Conservation (phyloP, 805 yeast species). For the Hanseniaspora thailandica region DNA sequence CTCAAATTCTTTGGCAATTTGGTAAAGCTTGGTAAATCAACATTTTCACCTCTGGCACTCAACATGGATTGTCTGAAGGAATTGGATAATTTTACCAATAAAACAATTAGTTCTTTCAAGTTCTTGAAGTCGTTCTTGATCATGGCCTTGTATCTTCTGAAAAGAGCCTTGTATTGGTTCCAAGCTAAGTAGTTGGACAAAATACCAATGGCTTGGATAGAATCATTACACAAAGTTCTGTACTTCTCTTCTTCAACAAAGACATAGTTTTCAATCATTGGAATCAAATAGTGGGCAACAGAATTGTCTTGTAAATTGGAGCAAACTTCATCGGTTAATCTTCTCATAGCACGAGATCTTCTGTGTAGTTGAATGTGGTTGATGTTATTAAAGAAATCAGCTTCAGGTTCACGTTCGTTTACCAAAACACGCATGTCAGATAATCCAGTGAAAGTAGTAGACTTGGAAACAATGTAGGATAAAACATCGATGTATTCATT, state of each 20-base stretch:
- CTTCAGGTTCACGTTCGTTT: slow-evolving; percentile 64
- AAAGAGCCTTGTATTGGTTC: slow-evolving; percentile 68
- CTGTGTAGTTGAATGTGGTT: slow-evolving; percentile 75
- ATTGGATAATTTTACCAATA: slow-evolving; percentile 46
- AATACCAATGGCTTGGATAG: slow-evolving; percentile 49
- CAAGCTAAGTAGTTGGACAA: slow-evolving; percentile 52
- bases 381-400: slow-evolving; percentile 65
- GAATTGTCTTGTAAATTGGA: slow-evolving; percentile 39
- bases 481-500: slow-evolving; percentile 59
- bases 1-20: slow-evolving; percentile 30
- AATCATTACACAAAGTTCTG: slow-evolving; percentile 52
- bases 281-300: slow-evolving; percentile 70
- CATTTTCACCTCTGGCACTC: slow-evolving; percentile 19
- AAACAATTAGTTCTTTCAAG: slow-evolving; percentile 45
- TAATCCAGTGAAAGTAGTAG: slow-evolving; percentile 39
- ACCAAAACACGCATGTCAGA: slow-evolving; percentile 56
- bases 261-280: slow-evolving; percentile 74
- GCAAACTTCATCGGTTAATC: slow-evolving; percentile 40
- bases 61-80: slow-evolving; percentile 35
- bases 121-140: slow-evolving; percentile 37
- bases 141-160: slow-evolving; percentile 52
- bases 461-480: slow-evolving; percentile 45
- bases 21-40: slow-evolving; percentile 19
- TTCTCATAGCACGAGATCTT: slow-evolving; percentile 70
- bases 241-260: slow-evolving; percentile 45